Percentiles rank a stretch among this genome's conserved stretches.
These are phyloP conservation scores for Trichoderma atroviride DNA, from an alignment of 2,329 filamentous ascomycete genomes.

Conservation along the genomic window DNA sequence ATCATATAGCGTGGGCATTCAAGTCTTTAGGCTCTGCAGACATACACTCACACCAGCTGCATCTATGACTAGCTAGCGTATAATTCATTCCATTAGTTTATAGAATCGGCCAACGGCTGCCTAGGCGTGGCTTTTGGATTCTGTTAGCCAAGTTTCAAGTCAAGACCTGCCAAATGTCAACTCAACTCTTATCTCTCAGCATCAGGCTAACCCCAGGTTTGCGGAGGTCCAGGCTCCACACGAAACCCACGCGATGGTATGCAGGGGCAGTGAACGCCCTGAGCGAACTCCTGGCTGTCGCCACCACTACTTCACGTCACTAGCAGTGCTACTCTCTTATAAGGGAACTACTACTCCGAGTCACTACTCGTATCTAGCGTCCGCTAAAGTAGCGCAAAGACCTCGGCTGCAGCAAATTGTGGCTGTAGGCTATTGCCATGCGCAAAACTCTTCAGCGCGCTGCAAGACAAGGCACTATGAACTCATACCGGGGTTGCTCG, in stretches of 20 bases:
- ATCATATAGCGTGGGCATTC: too few species aligned
- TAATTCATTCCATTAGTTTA: background rate
- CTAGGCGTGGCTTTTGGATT: background rate
- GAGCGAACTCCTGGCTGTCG: background rate
- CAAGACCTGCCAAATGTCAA: slow-evolving; percentile 3
- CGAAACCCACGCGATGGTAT: background rate
- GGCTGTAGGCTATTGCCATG: slow-evolving; percentile 7
- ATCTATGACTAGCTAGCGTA: background rate
- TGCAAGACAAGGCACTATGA: background rate
- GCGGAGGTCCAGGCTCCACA: background rate
- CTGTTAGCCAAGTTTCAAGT: slow-evolving; percentile 8
- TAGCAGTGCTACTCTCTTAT: background rate
- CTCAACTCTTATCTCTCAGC: slow-evolving; percentile 11
- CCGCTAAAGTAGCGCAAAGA: background rate
- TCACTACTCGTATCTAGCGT: slow-evolving; percentile 7
- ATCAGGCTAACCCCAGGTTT: slow-evolving; percentile 21
- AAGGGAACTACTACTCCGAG: background rate
- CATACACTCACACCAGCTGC: background rate
- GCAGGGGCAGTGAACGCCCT: background rate
- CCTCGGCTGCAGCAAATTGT: slow-evolving; percentile 13
- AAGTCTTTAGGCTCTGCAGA: background rate
- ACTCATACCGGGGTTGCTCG: background rate
- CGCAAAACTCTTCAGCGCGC: background rate
- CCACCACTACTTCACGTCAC: background rate
- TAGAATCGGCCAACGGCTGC: slow-evolving; percentile 4